Evolutionary conservation across 2,329 filamentous ascomycete genomes (phyloP).

Genomic region (Fusarium heterosporum): DNA sequence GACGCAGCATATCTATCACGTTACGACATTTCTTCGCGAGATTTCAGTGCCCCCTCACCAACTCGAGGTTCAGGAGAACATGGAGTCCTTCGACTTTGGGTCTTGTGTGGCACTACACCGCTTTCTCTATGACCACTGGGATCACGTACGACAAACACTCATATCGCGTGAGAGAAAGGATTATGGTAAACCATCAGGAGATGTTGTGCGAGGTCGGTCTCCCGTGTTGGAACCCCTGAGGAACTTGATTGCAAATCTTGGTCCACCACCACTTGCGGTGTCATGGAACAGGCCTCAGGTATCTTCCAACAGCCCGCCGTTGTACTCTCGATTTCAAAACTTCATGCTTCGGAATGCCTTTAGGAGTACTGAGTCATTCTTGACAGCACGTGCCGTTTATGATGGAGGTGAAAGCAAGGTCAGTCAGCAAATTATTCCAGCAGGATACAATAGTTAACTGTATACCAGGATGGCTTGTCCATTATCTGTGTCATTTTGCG

Average conservation of each 20-base stretch:
- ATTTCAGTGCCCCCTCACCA: constrained; percentile 70
- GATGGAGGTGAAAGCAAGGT: constrained; percentile 78
- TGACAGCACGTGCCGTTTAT: constrained; percentile 74
- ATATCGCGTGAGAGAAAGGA: constrained; percentile 69
- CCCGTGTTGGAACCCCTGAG: constrained; percentile 70
- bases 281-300: constrained; percentile 77
- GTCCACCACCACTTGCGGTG: constrained; percentile 74
- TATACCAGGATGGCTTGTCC: constrained; percentile 69
- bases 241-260: constrained; percentile 73
- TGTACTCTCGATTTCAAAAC: constrained; percentile 76
- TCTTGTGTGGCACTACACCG: constrained; percentile 77
- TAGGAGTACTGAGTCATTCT: constrained; percentile 71
- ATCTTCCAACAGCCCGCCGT: constrained; percentile 70
- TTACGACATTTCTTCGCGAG: constrained; percentile 74
- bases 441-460: constrained; percentile 23
- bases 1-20: constrained; percentile 74
- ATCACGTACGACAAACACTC: constrained; percentile 74
- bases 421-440: constrained; percentile 4
- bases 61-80: constrained; percentile 54
- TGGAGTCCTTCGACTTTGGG: constrained; percentile 74
- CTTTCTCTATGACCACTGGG: constrained; percentile 79
- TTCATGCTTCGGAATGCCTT: constrained; percentile 79
- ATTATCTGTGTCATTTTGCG: constrained; percentile 77
- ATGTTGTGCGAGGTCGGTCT: constrained; percentile 63
- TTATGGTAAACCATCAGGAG: constrained; percentile 65